Evolutionary conservation across 106 monocot species (phyloP).

Genomic region (Dactylorhiza incarnata): DNA sequence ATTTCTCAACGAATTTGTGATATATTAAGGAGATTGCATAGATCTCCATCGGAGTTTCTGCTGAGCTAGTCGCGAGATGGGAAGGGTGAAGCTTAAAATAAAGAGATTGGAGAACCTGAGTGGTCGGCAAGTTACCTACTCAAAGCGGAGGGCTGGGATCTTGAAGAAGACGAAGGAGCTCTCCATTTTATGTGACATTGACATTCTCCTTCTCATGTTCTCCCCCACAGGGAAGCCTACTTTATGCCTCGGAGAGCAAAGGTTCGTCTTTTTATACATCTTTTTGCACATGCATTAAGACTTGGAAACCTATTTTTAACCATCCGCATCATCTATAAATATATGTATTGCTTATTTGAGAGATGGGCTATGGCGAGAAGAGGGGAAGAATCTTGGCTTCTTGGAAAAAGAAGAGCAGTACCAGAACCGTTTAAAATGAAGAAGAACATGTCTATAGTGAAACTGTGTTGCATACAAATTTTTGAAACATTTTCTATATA

Average conservation of each 20-base stretch:
- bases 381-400: too few species aligned
- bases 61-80: slow-evolving; percentile 24
- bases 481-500: too few species aligned
- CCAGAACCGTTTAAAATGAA: too few species aligned
- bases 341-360: too few species aligned
- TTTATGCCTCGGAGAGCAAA: slow-evolving; percentile 55
- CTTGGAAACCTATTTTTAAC: too few species aligned
- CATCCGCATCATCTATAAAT: too few species aligned
- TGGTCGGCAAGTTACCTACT: slow-evolving; percentile 61
- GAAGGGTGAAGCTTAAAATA: slow-evolving; percentile 74
- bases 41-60: too few species aligned
- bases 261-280: slow-evolving; percentile 15
- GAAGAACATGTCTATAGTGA: too few species aligned
- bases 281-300: neutral
- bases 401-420: too few species aligned
- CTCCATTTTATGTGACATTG: slow-evolving; percentile 68
- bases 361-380: too few species aligned
- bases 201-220: slow-evolving; percentile 65
- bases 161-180: slow-evolving; percentile 10
- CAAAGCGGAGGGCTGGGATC: slow-evolving; percentile 62
- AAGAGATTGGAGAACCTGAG: slow-evolving; percentile 61
- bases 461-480: too few species aligned
- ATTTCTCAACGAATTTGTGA: neutral
- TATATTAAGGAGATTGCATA: neutral
- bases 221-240: slow-evolving; percentile 64